A percentile compares a stretch with the other conserved stretches of the same genome.
phyloP scores from a whole-genome alignment of 2,329 filamentous ascomycete genomes.

The Rasamsonia emersonii region DNA sequence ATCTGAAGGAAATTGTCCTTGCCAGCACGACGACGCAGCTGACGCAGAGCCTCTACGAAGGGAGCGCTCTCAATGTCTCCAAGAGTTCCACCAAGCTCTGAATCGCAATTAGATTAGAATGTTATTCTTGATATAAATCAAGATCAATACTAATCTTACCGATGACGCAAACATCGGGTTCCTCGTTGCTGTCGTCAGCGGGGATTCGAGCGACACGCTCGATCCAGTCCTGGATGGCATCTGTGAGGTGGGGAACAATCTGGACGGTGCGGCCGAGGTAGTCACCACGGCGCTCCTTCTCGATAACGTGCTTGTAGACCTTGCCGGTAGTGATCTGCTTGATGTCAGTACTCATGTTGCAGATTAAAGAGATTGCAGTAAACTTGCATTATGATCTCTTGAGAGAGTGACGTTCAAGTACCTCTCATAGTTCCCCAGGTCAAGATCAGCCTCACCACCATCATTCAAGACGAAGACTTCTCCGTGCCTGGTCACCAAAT shows the following conservation, averaged over 20 bases:
- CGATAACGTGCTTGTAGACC: constrained; percentile 83
- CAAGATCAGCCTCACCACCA: constrained; percentile 67
- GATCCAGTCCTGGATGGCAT: constrained; percentile 89
- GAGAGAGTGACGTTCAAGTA: constrained; percentile 77
- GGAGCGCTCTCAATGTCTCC: constrained; percentile 78
- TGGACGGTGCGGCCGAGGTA: constrained; percentile 69
- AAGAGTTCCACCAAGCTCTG: constrained; percentile 40
- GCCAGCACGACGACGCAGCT: constrained; percentile 62
- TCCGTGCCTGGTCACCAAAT: constrained; percentile 54
- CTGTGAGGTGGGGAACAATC: constrained; percentile 75
- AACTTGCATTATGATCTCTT: constrained; percentile 62
- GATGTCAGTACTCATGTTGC: neutral
- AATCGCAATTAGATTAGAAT: constrained; percentile 2
- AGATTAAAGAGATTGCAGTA: neutral
- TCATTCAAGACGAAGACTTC: constrained; percentile 85
- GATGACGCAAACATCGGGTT: constrained; percentile 84
- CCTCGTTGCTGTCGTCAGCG: constrained; percentile 72
- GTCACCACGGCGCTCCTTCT: constrained; percentile 61
- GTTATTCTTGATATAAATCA: constrained; percentile 26
- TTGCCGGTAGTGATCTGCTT: constrained; percentile 79
- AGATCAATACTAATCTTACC: constrained; percentile 47
- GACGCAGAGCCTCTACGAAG: constrained; percentile 76
- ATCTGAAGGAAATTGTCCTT: constrained; percentile 78
- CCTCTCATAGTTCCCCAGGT: constrained; percentile 68
- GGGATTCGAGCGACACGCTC: constrained; percentile 75